These are phyloP conservation scores for Rhinocladiella similis DNA, from an alignment of 2,329 filamentous ascomycete species.

Conservation along the genomic window DNA sequence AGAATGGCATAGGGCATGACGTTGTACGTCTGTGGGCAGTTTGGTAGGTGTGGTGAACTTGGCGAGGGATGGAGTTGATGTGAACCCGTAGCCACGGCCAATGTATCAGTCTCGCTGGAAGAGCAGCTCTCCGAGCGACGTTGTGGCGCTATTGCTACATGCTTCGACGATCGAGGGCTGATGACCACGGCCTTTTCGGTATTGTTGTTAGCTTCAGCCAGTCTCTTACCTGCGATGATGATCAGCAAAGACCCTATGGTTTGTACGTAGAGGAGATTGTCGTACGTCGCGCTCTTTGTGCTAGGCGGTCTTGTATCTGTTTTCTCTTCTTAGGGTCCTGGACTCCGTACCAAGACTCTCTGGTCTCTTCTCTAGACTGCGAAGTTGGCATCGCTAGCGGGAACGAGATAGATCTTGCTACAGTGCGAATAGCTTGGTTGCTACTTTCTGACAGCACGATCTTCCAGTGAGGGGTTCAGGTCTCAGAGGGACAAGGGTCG, in stretches of 20 bases:
- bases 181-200: not conserved
- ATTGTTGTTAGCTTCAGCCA: not conserved
- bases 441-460: too few relatives aligned
- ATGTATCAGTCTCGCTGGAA: not conserved
- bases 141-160: too few relatives aligned
- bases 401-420: too few relatives aligned
- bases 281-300: not conserved
- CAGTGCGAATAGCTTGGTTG: too few relatives aligned
- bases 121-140: not conserved
- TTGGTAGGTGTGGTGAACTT: not conserved
- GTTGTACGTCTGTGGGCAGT: too few relatives aligned
- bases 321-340: not conserved
- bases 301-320: not conserved
- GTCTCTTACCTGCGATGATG: not conserved
- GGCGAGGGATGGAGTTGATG: not conserved
- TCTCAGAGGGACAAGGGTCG: too few relatives aligned
- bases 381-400: too few relatives aligned
- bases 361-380: not conserved
- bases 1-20: not conserved
- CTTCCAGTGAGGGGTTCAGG: too few relatives aligned
- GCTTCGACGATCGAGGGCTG: not conserved
- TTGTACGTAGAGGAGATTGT: not conserved
- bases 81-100: not conserved
- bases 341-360: not conserved
- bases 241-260: not conserved